Evolutionary conservation across 139 green algal genomes (phyloP), one percentile per base, ranked within the genome.

Genomic region (Nannochloris sp.): DNA sequence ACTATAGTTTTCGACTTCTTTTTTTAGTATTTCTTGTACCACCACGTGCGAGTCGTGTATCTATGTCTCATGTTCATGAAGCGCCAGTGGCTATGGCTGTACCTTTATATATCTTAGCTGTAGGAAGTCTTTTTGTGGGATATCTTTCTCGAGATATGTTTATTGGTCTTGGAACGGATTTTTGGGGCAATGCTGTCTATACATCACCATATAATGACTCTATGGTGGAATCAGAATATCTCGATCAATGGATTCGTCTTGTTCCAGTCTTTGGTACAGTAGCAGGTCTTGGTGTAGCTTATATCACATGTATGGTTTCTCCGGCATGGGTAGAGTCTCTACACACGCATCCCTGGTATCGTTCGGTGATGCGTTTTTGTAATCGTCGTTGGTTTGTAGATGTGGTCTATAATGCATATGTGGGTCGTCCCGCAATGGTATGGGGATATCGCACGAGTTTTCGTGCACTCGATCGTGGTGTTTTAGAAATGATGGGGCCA

Each of bases 131-230:
- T 62, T 83, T 82, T 78, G 69, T 80, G 44, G 76, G 76, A n/a
- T 86, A 80, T 70, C 58, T 83, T n/a, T 67, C 68, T 53, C 77
- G 76, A 74, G 75, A 85, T 76, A 85, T 85, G 75, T 81, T 85
- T 72, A 75, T 85, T 61, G 78, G 78, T 18, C 57, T 81, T 59
- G 75, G 75, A 46, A 85, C 72, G 34, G 48, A 80, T 79, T 85
- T 85, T 69, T 83, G 78, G 78, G 67, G 61, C 48, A 71, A 80
- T 59, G 68, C 74, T 67, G 25, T 84, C 51, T 84, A 78, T 75
- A 50, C 74, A 48, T 51, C 80, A 34, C 71, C 78, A 56, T 55
- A 77, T 61, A 75, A 82, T 58, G 48, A 62, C 57, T 46, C 62
- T 56, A 37, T 81, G 48, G 59, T 78, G 69, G 78, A 85, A 62